Evolutionary conservation across 2,329 filamentous ascomycete genomes (phyloP), one percentile per base, ranked within the genome.

Genomic region (Monosporascus sp.): DNA sequence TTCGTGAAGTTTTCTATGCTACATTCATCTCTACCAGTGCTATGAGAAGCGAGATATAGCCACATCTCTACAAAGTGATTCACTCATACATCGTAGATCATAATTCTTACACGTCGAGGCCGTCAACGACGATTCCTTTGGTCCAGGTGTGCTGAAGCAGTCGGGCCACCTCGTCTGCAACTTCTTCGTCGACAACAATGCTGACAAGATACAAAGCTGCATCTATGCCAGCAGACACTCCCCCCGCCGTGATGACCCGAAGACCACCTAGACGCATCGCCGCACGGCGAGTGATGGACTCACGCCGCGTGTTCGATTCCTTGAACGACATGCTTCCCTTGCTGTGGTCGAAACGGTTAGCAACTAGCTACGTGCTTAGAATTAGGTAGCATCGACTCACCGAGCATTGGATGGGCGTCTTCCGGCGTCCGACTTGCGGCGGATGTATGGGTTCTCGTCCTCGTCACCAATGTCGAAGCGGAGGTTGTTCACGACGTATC

Each of bases 401-500:
- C 83, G 76, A 58, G 79, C 83, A 64, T 78, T 83, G 47, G 82
- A 82, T 47, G 82, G 80, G 56, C 82, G 81, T 60, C 80, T 76
- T 48, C 78, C 83, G 57, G 79, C 76, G 61, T 88, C 86, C 54
- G 84, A 82, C 78, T 87, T 89, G 76, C 82, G 85, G 64, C 88
- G 81, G 69, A 94, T 86, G 73, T 93, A 93, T 35, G 88, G 88
- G 72, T 90, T 93, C 71, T 91, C 86, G 58, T 92, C 88, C 65
- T 88, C 84, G 66, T 92, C 84, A 56, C 87, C 87, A 61, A 94
- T 77, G 63, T 94, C 89, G 70, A 93, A 95, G 62, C 90, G 87
- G 55, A 91, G 85, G 73, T 95, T 94, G 79, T 95, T 95, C 70
- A 95, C 90, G 20, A 95, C 89, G 68, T 94, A 95, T 66, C 89